phyloP scores from a whole-genome alignment of 1,139 yeast genomes.

The Scheffersomyces titani region DNA sequence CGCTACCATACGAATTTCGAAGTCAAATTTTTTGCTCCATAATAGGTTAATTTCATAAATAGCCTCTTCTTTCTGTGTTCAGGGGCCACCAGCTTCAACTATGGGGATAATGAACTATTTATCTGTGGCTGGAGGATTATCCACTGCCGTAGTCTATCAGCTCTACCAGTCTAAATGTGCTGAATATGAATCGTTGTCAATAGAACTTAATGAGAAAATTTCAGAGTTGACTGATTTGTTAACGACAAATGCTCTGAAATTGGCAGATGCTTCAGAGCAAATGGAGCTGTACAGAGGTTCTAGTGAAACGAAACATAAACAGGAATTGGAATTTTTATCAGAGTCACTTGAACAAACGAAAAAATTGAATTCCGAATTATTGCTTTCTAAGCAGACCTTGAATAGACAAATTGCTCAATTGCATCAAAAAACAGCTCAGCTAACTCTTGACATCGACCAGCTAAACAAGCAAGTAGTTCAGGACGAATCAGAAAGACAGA shows the following conservation, averaged over 20 bases:
- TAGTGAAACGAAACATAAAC: conserved; percentile 7
- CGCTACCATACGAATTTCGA: not conserved
- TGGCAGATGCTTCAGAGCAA: conserved; percentile 7
- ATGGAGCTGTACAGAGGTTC: conserved; percentile 4
- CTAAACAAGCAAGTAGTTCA: conserved; percentile 8
- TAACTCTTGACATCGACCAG: conserved; percentile 3
- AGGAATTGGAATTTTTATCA: conserved; percentile 4
- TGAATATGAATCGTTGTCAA: conserved; percentile 18
- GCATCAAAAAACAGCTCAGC: conserved; percentile 3
- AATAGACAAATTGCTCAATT: conserved; percentile 7
- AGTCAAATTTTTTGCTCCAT: not conserved
- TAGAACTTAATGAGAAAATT: conserved; percentile 15
- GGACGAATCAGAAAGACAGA: conserved; percentile 12
- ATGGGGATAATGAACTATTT: conserved; percentile 18
- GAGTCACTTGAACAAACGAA: conserved; percentile 9
- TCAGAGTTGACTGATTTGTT: conserved; percentile 11
- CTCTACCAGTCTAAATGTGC: conserved; percentile 25
- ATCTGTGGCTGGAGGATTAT: conserved; percentile 26
- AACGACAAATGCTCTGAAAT: conserved; percentile 10
- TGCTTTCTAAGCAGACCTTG: conserved; percentile 8
- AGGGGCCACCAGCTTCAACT: not conserved
- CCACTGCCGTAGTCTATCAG: conserved; percentile 25
- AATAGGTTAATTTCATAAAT: too few species aligned
- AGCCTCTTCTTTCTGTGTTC: not conserved
- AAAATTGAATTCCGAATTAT: conserved; percentile 7